Evolutionary conservation across 73 alveolate species (phyloP).

Genomic region (Diophrys appendiculata): DNA sequence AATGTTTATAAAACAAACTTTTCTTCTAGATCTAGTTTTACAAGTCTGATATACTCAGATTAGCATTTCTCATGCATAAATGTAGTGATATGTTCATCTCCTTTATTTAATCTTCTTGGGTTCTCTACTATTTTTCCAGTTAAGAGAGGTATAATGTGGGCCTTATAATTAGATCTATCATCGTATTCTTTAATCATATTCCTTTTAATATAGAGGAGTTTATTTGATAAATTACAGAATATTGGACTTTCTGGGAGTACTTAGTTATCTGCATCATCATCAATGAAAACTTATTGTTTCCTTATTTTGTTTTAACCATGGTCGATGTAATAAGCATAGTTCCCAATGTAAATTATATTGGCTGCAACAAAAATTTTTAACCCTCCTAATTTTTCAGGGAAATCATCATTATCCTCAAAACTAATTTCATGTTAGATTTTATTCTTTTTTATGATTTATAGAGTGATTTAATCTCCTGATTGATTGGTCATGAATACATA

Average conservation of each 20-base stretch:
- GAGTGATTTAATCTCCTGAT: neutral
- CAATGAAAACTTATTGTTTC: neutral
- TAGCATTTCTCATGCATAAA: no score
- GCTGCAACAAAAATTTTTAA: neutral
- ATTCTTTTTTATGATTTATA: neutral
- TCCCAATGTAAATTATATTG: neutral
- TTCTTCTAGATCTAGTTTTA: no score
- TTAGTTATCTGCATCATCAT: neutral
- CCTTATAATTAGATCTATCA: neutral
- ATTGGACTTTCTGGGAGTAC: neutral
- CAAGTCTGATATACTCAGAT: no score
- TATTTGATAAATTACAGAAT: neutral
- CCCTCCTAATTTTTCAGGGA: neutral
- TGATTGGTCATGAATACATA: neutral
- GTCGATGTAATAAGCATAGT: neutral
- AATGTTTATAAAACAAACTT: no score
- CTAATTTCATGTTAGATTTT: neutral
- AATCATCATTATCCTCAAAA: neutral
- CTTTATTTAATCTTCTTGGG: neutral
- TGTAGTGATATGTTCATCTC: no score
- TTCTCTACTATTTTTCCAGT: neutral
- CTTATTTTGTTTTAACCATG: neutral
- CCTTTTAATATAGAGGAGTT: neutral
- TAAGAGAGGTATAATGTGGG: neutral
- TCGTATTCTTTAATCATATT: neutral